Conservation (phyloP, 495 filamentous ascomycete species). For the Evansstolkia leycettana region DNA sequence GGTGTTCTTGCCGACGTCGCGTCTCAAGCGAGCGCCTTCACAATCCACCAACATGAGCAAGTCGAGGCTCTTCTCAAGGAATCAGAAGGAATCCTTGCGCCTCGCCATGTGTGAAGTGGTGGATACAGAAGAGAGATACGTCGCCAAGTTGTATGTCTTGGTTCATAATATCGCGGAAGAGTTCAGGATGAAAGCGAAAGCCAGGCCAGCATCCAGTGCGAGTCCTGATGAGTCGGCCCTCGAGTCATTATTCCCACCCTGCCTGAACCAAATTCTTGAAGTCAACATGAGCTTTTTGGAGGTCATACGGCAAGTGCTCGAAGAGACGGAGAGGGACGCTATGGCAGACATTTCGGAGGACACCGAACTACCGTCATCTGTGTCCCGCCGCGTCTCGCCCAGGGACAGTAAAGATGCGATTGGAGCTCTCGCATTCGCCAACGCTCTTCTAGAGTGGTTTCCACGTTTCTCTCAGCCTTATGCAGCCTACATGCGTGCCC, state of each 20-base stretch:
- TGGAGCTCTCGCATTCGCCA: constrained; percentile 62
- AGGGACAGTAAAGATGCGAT: constrained; percentile 52
- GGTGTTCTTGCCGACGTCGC: constrained; percentile 78
- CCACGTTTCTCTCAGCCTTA: constrained; percentile 83
- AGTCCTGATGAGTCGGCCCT: constrained; percentile 63
- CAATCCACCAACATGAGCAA: constrained; percentile 66
- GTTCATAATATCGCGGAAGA: constrained; percentile 64
- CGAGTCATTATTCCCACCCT: constrained; percentile 67
- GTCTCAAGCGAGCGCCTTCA: constrained; percentile 76
- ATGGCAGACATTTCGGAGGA: constrained; percentile 50
- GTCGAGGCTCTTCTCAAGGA: constrained; percentile 58
- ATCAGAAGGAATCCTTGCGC: constrained; percentile 71
- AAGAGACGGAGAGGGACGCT: constrained; percentile 73
- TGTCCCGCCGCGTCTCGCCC: constrained; percentile 18
- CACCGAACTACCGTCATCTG: constrained; percentile 31
- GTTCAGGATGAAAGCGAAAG: constrained; percentile 54
- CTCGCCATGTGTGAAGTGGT: constrained; percentile 85
- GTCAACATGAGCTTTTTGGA: constrained; percentile 68
- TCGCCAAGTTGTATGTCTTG: constrained; percentile 70
- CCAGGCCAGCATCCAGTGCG: constrained; percentile 43
- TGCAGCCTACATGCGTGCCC: constrained; percentile 77
- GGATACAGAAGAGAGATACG: constrained; percentile 90
- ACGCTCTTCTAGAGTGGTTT: constrained; percentile 74
- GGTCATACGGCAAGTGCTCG: constrained; percentile 60
- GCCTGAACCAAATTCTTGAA: constrained; percentile 61